A percentile compares a stretch with the other conserved stretches of the same genome.
Evolutionary conservation across 495 filamentous ascomycete species (phyloP).

Genomic region (Aspergillus nanangensis): DNA sequence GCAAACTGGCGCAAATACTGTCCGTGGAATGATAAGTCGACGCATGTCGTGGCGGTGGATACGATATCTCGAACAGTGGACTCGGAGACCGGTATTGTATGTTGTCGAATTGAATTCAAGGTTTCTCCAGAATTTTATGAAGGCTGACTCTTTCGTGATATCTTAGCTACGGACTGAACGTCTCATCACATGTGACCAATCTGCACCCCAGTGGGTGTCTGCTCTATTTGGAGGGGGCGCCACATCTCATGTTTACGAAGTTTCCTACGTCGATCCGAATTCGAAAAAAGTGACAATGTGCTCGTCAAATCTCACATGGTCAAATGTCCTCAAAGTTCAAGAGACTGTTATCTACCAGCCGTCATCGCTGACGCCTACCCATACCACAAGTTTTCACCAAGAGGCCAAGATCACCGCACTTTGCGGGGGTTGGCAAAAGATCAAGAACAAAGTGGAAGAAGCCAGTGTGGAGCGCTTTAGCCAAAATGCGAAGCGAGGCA

Average conservation of each 20-base stretch:
- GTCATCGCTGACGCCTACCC: slow-evolving; percentile 38
- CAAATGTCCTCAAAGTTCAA: slow-evolving; percentile 79
- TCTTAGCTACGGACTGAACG: slow-evolving; percentile 84
- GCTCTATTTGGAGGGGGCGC: slow-evolving; percentile 67
- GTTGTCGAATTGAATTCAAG: slow-evolving; percentile 28
- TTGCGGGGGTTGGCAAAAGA: slow-evolving; percentile 92
- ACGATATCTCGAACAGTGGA: slow-evolving; percentile 82
- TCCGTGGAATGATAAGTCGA: slow-evolving; percentile 94
- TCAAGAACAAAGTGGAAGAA: slow-evolving; percentile 91
- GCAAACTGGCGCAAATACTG: slow-evolving; percentile 99
- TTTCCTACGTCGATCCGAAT: slow-evolving; percentile 83
- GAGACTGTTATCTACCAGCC: slow-evolving; percentile 87
- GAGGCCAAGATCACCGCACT: slow-evolving; percentile 88
- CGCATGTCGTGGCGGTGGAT: slow-evolving; percentile 92
- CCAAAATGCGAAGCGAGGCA: slow-evolving; percentile 84
- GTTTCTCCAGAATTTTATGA: neutral
- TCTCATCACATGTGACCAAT: slow-evolving; percentile 91
- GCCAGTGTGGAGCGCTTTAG: slow-evolving; percentile 81
- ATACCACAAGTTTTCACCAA: slow-evolving; percentile 77
- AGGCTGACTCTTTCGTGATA: slow-evolving; percentile 8
- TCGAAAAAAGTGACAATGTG: slow-evolving; percentile 89
- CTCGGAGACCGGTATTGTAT: slow-evolving; percentile 72
- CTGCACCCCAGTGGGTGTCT: slow-evolving; percentile 80
- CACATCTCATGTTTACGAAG: slow-evolving; percentile 86
- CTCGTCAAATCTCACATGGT: slow-evolving; percentile 84